Conservation (phyloP, 208 protist species). For the Crithidia expoeki region DNA sequence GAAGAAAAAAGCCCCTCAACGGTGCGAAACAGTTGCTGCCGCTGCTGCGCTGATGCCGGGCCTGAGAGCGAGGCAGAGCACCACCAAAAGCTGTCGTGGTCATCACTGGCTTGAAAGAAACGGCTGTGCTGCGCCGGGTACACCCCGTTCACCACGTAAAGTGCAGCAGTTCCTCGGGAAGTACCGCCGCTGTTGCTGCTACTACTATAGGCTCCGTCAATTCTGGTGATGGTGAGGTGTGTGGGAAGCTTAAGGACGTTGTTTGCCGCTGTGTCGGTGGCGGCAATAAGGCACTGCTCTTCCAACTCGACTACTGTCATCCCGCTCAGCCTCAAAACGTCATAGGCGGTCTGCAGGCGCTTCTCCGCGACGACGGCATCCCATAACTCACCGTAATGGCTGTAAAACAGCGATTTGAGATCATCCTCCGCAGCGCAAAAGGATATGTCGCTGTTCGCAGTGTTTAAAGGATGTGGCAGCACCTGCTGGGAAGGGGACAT, state of each 20-base stretch:
- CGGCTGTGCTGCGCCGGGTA: conserved; percentile 56
- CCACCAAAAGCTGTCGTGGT: conserved; percentile 22
- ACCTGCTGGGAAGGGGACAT: conserved; percentile 34
- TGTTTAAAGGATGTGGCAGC: conserved; percentile 18
- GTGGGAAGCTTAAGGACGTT: conserved; percentile 24
- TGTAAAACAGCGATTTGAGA: conserved; percentile 62
- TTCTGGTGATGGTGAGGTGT: conserved; percentile 23
- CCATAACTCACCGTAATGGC: conserved; percentile 65
- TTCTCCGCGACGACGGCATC: conserved; percentile 59
- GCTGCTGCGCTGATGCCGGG: neutral
- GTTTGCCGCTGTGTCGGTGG: neutral
- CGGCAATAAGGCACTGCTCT: conserved; percentile 29
- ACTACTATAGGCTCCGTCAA: neutral
- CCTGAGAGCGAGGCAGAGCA: conserved; percentile 18
- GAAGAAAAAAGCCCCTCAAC: neutral
- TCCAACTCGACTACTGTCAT: conserved; percentile 40
- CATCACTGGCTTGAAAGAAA: conserved; percentile 15
- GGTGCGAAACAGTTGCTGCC: neutral
- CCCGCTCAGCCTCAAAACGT: conserved; percentile 44
- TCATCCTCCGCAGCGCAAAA: conserved; percentile 25
- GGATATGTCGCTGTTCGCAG: neutral
- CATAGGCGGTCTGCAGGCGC: conserved; percentile 60
- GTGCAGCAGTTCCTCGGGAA: neutral
- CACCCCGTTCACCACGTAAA: conserved; percentile 84
- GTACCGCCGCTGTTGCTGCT: neutral